A percentile compares a stretch with the other conserved stretches of the same genome.
These are phyloP conservation scores for Ophiosphaerella herpotricha DNA, from an alignment of 2,329 filamentous ascomycete species.

Conservation along the genomic window DNA sequence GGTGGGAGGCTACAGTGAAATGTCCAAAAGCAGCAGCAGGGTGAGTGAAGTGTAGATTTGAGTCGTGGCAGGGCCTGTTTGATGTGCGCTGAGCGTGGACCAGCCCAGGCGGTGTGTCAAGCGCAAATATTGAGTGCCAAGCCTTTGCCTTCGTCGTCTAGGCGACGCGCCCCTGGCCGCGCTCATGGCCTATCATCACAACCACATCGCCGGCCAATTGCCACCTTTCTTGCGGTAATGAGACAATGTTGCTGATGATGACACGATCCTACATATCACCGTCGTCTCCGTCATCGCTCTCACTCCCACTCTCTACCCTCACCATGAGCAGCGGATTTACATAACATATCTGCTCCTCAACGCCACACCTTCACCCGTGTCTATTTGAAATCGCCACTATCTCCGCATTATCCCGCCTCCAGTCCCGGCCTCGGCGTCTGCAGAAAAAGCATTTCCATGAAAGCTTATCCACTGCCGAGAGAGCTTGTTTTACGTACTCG, in stretches of 20 bases:
- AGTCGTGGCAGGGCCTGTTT: slow-evolving; percentile 19
- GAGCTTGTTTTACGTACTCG: slow-evolving; percentile 1
- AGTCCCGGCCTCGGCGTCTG: too few relatives aligned
- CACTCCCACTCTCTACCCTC: too few relatives aligned
- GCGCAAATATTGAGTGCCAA: slow-evolving; percentile 10
- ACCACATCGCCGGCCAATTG: background rate
- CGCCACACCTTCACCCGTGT: background rate
- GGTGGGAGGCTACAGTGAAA: background rate
- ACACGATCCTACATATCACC: too few relatives aligned
- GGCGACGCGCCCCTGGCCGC: background rate
- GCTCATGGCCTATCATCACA: background rate
- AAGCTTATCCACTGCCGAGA: background rate
- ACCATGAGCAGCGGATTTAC: too few relatives aligned
- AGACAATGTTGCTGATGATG: background rate
- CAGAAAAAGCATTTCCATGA: background rate
- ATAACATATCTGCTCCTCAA: background rate
- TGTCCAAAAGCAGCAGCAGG: slow-evolving; percentile 13
- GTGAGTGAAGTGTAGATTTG: slow-evolving; percentile 14
- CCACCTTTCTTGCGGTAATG: background rate
- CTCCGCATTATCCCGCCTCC: background rate
- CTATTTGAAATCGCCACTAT: background rate
- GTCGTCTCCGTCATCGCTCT: too few relatives aligned
- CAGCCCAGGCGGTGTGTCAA: slow-evolving; percentile 8
- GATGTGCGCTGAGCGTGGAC: slow-evolving; percentile 12
- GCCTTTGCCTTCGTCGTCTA: slow-evolving; percentile 5